Evolutionary conservation across 2,329 filamentous ascomycete species (phyloP).

Genomic region (Exophiala spinifera): DNA sequence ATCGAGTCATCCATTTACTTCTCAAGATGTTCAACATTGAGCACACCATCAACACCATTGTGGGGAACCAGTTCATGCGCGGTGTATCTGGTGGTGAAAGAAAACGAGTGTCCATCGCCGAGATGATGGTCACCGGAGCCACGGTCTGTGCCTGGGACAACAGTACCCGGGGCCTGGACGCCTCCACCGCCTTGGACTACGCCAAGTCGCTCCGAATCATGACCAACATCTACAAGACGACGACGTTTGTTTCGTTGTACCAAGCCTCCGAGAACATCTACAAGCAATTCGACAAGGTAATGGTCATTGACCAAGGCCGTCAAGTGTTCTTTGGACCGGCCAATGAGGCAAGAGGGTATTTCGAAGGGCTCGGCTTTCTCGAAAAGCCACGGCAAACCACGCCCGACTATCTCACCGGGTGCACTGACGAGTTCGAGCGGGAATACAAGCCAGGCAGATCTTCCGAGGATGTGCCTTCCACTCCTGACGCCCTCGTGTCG

Average conservation of each 20-base stretch:
- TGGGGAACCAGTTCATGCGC: constrained; percentile 76
- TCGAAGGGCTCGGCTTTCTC: constrained; percentile 72
- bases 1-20: constrained; percentile 68
- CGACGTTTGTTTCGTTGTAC: constrained; percentile 82
- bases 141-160: constrained; percentile 75
- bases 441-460: constrained; percentile 68
- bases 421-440: constrained; percentile 79
- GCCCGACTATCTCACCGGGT: constrained; percentile 77
- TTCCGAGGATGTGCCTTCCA: constrained; percentile 64
- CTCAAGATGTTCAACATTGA: constrained; percentile 93
- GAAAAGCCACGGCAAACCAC: constrained; percentile 74
- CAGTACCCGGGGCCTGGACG: constrained; percentile 65
- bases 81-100: constrained; percentile 77
- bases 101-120: constrained; percentile 77
- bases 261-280: constrained; percentile 83
- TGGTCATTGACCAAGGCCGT: constrained; percentile 72
- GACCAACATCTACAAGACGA: constrained; percentile 79
- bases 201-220: constrained; percentile 70
- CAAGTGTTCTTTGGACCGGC: constrained; percentile 74
- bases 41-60: constrained; percentile 79
- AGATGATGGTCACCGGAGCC: constrained; percentile 74
- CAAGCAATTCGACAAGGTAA: constrained; percentile 75
- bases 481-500: constrained; percentile 62
- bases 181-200: constrained; percentile 65
- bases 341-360: constrained; percentile 66